Conservation (phyloP, 768 basidiomycete species). For the Hypsizygus marmoreus region DNA sequence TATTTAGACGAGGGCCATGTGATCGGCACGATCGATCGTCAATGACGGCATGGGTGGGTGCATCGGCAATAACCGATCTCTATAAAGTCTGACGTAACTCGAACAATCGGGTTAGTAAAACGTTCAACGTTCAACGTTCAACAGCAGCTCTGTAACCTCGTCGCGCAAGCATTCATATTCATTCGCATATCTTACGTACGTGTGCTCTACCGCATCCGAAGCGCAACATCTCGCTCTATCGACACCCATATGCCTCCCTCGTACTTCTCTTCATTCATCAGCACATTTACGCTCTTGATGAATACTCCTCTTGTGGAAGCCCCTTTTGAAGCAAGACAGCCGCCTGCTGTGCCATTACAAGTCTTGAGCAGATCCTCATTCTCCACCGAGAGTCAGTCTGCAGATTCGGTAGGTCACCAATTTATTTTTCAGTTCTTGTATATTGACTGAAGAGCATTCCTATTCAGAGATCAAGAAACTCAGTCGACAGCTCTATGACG, state of each 20-base stretch:
- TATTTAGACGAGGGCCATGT: too few species aligned
- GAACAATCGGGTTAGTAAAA: not conserved
- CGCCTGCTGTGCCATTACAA: conserved; percentile 26
- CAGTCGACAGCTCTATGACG: not conserved
- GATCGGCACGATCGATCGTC: not conserved
- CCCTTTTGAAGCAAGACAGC: conserved; percentile 14
- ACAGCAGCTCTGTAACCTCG: too few species aligned
- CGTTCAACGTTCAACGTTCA: too few species aligned
- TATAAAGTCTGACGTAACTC: not conserved
- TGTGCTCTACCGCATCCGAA: too few species aligned
- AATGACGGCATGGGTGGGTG: conserved; percentile 9
- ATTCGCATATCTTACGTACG: too few species aligned
- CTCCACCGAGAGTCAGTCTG: not conserved
- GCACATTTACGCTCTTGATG: conserved; percentile 32
- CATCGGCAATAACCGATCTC: not conserved
- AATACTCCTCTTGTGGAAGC: conserved; percentile 38
- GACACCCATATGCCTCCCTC: conserved; percentile 16
- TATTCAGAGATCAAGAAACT: not conserved
- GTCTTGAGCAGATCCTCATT: conserved; percentile 12
- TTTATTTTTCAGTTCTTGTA: not conserved
- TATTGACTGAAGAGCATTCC: not conserved
- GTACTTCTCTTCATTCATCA: conserved; percentile 21
- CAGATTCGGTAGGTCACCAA: conserved; percentile 5
- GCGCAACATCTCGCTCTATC: not conserved
- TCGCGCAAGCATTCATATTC: too few species aligned